These are phyloP conservation scores for Perilla frutescens DNA, from an alignment of 257 asterid genomes.

Conservation along the genomic window DNA sequence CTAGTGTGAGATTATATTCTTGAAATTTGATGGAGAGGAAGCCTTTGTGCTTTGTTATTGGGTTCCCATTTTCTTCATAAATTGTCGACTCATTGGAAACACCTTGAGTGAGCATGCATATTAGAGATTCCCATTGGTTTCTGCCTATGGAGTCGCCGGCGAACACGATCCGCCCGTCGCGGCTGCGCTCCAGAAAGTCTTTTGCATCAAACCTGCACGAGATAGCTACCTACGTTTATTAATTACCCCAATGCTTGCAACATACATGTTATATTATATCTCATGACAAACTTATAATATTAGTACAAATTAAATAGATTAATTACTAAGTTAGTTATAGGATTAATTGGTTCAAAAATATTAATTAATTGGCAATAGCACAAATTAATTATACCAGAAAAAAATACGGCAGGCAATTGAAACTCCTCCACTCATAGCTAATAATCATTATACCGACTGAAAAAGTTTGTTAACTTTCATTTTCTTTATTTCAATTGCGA, in stretches of 20 bases:
- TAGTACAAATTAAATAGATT: too few species aligned
- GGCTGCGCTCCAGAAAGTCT: conserved; percentile 58
- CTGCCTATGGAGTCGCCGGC: conserved; percentile 95
- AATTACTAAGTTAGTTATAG: too few species aligned
- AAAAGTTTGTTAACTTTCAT: conserved; percentile 8
- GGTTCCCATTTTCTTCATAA: conserved; percentile 72
- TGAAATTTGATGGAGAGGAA: conserved; percentile 73
- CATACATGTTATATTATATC: too few species aligned
- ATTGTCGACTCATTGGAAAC: conserved; percentile 61
- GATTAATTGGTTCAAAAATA: too few species aligned
- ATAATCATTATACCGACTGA: conserved; percentile 18
- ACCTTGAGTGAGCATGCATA: conserved; percentile 86
- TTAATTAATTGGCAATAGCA: too few species aligned
- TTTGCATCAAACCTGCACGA: conserved; percentile 60
- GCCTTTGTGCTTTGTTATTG: conserved; percentile 89
- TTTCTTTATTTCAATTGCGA: neutral
- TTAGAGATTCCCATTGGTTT: conserved; percentile 96
- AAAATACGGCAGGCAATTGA: too few species aligned
- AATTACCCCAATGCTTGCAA: too few species aligned
- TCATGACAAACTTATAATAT: too few species aligned
- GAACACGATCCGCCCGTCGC: conserved; percentile 68
- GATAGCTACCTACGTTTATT: neutral
- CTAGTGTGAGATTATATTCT: conserved; percentile 80
- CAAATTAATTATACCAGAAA: too few species aligned
- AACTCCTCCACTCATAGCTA: neutral